phyloP scores from a whole-genome alignment of 2,329 filamentous ascomycete species.

The Scorias spongiosa region DNA sequence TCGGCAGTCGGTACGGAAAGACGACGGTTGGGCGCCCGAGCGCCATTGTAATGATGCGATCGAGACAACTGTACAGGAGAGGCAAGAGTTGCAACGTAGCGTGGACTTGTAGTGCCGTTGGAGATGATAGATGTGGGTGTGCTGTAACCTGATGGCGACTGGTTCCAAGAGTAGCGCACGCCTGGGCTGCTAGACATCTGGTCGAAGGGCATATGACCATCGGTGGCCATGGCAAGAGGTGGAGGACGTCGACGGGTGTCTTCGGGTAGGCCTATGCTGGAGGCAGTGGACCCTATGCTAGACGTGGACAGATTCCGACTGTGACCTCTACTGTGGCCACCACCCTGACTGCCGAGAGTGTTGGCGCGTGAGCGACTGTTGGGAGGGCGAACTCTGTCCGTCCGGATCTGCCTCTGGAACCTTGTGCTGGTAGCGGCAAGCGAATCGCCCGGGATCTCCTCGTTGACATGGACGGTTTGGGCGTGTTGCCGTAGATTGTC shows the following conservation, averaged over 20 bases:
- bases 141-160: conserved; percentile 59
- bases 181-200: conserved; percentile 47
- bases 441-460: conserved; percentile 88
- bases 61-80: conserved; percentile 63
- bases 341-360: conserved; percentile 54
- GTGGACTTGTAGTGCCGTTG: conserved; percentile 59
- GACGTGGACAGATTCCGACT: conserved; percentile 75
- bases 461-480: conserved; percentile 93
- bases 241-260: conserved; percentile 60
- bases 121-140: conserved; percentile 77
- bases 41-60: conserved; percentile 58
- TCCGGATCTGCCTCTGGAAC: conserved; percentile 83
- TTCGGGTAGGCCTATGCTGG: conserved; percentile 49
- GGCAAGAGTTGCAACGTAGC: conserved; percentile 50
- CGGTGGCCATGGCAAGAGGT: conserved; percentile 67
- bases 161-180: conserved; percentile 49
- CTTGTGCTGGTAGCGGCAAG: conserved; percentile 82
- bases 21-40: conserved; percentile 54
- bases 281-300: conserved; percentile 64
- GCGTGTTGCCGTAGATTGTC: conserved; percentile 95
- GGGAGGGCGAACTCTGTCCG: conserved; percentile 64
- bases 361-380: conserved; percentile 60
- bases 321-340: conserved; percentile 60
- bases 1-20: conserved; percentile 66
- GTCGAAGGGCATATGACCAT: conserved; percentile 49